A percentile compares a stretch with the other conserved stretches of the same genome.
These are phyloP conservation scores for Alternaria sp. DNA, from an alignment of 2,329 filamentous ascomycete species.

Conservation along the genomic window DNA sequence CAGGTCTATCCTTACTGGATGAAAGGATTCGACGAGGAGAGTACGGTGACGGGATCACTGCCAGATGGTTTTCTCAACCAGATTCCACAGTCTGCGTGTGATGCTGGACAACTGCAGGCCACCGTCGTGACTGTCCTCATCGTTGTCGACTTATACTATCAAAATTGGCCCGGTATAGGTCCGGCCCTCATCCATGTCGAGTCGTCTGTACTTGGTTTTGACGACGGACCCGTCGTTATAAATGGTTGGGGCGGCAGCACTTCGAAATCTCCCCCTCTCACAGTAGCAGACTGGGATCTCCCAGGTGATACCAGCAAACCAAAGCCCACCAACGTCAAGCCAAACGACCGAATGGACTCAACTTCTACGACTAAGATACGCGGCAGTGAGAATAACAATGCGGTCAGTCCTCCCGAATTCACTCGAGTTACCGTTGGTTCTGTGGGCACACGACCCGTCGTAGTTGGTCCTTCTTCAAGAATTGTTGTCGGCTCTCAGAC, in stretches of 20 bases:
- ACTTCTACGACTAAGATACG: constrained; percentile 8
- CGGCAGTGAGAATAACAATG: constrained; percentile 4
- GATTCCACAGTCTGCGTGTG: constrained; percentile 40
- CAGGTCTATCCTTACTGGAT: constrained; percentile 48
- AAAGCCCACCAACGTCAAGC: constrained; percentile 2
- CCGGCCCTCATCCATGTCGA: constrained; percentile 41
- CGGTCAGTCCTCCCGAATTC: constrained; percentile 10
- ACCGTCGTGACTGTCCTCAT: constrained; percentile 51
- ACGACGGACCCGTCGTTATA: constrained; percentile 18
- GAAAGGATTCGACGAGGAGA: constrained; percentile 34
- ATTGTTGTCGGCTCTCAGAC: constrained; percentile 45
- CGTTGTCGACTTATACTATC: constrained; percentile 50
- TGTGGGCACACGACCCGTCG: constrained; percentile 36
- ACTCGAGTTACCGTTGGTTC: constrained; percentile 31
- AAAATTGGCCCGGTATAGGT: constrained; percentile 15
- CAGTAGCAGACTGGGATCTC: constrained; percentile 21
- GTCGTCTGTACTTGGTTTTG: constrained; percentile 35
- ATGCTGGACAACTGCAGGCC: constrained; percentile 47
- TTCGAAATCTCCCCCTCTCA: constrained; percentile 12
- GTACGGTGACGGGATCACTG: constrained; percentile 38
- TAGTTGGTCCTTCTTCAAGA: constrained; percentile 40
- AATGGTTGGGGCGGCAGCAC: constrained; percentile 12
- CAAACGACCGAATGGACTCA: constrained; percentile 3
- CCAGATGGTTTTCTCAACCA: constrained; percentile 47
- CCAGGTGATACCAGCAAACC: constrained; percentile 4